Base-by-base conservation (phyloP, 2,329 filamentous ascomycete genomes). In the Tolypocladium guangdongense region DNA sequence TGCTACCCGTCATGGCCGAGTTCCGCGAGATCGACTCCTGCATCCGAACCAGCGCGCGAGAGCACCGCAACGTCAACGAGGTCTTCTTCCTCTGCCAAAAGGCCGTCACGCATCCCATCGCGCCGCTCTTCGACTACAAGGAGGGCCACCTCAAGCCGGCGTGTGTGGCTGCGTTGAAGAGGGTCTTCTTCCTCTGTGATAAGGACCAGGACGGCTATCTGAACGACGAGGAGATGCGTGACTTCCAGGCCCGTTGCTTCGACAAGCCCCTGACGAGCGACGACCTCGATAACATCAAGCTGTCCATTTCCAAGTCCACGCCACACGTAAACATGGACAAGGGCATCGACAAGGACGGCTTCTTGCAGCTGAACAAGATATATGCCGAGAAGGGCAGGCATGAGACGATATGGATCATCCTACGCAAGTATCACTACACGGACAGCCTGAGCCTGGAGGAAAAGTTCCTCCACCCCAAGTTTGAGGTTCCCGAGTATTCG, bases 1-100 rank as follows among this genome's bases (percentile, higher is more conserved):
- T 99, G 90, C 77, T 97, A 35, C 93, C 93, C 0, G 86, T 99
- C 59, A 96, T 99, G 93, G 86, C 88, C 56, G 93, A 99, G 72
- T 99, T 97, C 72, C 92, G 96, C 66, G 93, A 97, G 70, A 96
- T 99, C 58, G 93, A 99, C 68, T 96, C 91, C 0, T 99, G 93
- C 71, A 97, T 99, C 66, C 82, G 93, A 53, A 90, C 91, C 10
- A 97, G 91, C 69, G 90, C 92, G 22, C 83, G 89, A 62, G 89
- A 96, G 63, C 90, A 96, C 65, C 84, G 87, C 62, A 96, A 96
- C 69, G 88, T 96, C 67, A 95, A 96, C 67, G 91, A 92, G 69
- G 90, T 92, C 55, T 97, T 99, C 73, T 97, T 96, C 64, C 83
- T 99, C 16, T 99, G 93, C 68, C 93, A 99, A 69, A 97, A 97